Evolutionary conservation across 2,329 filamentous ascomycete species (phyloP).

Genomic region (Colletotrichum sansevieriae): DNA sequence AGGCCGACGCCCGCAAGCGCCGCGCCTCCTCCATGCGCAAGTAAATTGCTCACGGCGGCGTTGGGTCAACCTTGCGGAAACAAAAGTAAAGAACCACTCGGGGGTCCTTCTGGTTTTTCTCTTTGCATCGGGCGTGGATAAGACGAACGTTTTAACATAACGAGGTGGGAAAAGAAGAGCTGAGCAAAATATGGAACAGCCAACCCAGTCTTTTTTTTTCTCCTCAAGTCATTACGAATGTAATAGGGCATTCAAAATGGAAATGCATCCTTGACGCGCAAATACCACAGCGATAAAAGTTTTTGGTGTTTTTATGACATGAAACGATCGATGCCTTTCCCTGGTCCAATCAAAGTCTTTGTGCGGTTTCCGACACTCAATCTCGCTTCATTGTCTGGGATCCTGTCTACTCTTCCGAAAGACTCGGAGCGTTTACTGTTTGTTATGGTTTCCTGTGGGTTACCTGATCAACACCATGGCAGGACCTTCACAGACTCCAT

Average conservation of each 20-base stretch:
- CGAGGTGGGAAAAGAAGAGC: slow-evolving; percentile 6
- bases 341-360: not conserved
- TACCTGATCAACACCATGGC: no score
- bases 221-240: slow-evolving; percentile 49
- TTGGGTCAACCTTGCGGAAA: slow-evolving; percentile 45
- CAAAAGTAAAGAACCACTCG: slow-evolving; percentile 46
- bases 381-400: no score
- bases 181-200: not conserved
- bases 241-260: slow-evolving; percentile 53
- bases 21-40: slow-evolving; percentile 96
- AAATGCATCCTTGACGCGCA: slow-evolving; percentile 48
- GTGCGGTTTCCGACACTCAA: no score
- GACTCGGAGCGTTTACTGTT: no score
- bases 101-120: slow-evolving; percentile 54
- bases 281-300: slow-evolving; percentile 40
- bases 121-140: slow-evolving; percentile 56
- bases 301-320: slow-evolving; percentile 9
- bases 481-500: not conserved
- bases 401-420: no score
- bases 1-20: slow-evolving; percentile 95
- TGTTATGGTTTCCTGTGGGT: no score
- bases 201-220: slow-evolving; percentile 29
- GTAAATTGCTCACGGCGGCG: slow-evolving; percentile 63
- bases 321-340: not conserved
- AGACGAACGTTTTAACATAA: slow-evolving; percentile 46